Base-by-base conservation (phyloP, 371 early-diverging fungal genomes). In the Circinella umbellata region DNA sequence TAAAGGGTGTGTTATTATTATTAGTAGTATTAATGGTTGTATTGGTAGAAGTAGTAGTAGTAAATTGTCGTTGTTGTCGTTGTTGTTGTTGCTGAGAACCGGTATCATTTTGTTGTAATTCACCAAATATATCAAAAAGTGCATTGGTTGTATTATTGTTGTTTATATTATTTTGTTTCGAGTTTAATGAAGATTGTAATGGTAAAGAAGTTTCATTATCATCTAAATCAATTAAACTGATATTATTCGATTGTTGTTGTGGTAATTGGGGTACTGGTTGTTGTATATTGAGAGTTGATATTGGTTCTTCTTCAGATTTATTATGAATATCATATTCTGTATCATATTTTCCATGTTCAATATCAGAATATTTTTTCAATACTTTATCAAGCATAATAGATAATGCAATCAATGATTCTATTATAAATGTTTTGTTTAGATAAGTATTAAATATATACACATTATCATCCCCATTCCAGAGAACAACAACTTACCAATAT, bases 321-420 rank as follows among this genome's bases (percentile, higher is more conserved):
- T 69, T 71, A 46, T 69, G 69, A 0, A 78, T 73, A 48, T 78
- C 78, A 75, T 88, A 78, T 59, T 76, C 66, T 48, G 78, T 79
- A 76, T 88, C 67, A 61, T 74, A 82, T 20, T 66, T 57, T 7
- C 96, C 89, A 15, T 82, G 77, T 79, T 90, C 84, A 66, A 93
- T 76, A 47, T 92, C 91, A n/a, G 78, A 77, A 70, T 92, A 93
- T 69, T 92, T 93, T 67, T 86, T 83, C n/a, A 94, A 76, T 3
- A 90, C 96, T 37, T 88, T 91, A 73, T 91, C 91, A 69, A 97
- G 91, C 63, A 92, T 77, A 70, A 94, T 94, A 68, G 93, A 94
- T 63, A 95, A 74, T 35, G 81, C 74, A 64, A 94, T 78, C 37
- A 95, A 20, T 14, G 11, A n/a, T 18, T 70, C 63, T 27, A 60